phyloP scores from a whole-genome alignment of 352 stramenopile species.

The Phytophthora hybrid region DNA sequence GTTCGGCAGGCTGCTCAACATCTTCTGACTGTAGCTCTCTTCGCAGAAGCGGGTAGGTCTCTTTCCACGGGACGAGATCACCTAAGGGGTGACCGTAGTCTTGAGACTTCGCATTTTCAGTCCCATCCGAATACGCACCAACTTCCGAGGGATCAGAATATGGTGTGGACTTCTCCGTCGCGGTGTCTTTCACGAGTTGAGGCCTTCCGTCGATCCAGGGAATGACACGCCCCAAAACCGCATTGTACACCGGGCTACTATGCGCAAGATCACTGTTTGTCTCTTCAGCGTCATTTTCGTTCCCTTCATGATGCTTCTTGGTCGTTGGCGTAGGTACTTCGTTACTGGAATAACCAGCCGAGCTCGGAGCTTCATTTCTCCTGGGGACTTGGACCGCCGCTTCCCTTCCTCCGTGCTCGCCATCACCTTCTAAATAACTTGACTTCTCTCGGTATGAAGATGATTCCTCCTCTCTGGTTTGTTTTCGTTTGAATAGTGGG shows the following conservation, averaged over 20 bases:
- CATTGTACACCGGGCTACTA: neutral
- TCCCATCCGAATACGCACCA: neutral
- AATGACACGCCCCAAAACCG: neutral
- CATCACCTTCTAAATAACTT: neutral
- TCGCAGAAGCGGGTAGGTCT: conserved; percentile 2
- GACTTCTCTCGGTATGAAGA: neutral
- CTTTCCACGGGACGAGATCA: conserved; percentile 1
- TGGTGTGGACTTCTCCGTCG: neutral
- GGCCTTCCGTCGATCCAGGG: neutral
- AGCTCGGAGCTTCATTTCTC: neutral
- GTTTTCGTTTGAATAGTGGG: neutral
- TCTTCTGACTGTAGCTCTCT: conserved; percentile 23
- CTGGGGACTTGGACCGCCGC: neutral
- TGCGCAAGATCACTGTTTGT: neutral
- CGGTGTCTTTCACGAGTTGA: neutral
- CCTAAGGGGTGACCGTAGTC: conserved; percentile 4
- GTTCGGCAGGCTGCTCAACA: neutral
- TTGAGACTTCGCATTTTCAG: neutral
- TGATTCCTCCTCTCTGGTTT: neutral
- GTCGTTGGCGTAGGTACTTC: neutral
- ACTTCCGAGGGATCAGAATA: neutral
- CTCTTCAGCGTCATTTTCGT: neutral
- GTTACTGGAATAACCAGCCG: neutral
- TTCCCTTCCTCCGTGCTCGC: neutral
- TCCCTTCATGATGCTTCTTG: neutral